These are phyloP conservation scores for Phoma sp. DNA, from an alignment of 2,329 filamentous ascomycete genomes.

Conservation along the genomic window DNA sequence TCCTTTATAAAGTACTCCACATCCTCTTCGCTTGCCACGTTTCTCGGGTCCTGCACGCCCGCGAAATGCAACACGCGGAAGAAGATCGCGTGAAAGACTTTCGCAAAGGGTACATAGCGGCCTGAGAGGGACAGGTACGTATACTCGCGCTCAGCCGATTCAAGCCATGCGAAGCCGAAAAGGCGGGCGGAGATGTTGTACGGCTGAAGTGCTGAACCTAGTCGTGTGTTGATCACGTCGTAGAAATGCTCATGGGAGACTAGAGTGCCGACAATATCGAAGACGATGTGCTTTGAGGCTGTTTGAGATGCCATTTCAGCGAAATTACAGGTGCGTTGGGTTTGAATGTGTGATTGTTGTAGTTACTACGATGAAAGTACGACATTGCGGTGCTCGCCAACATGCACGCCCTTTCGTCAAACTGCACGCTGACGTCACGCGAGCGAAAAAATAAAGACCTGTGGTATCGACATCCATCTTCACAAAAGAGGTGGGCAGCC, in stretches of 20 bases:
- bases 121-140: constrained; percentile 58
- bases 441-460: neutral
- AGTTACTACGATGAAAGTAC: neutral
- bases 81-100: constrained; percentile 56
- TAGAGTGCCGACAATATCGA: constrained; percentile 60
- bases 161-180: constrained; percentile 59
- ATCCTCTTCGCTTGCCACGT: constrained; percentile 55
- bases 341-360: neutral
- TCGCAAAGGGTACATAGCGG: constrained; percentile 54
- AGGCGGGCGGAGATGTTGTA: constrained; percentile 53
- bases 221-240: constrained; percentile 50
- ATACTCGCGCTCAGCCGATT: constrained; percentile 58
- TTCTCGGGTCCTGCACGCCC: constrained; percentile 54
- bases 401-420: neutral
- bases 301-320: neutral
- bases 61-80: constrained; percentile 57
- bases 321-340: too few relatives aligned
- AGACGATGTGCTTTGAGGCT: constrained; percentile 23
- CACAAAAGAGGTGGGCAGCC: neutral
- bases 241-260: constrained; percentile 57
- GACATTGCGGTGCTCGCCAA: neutral
- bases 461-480: neutral
- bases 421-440: constrained; percentile 4
- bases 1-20: constrained; percentile 49
- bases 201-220: constrained; percentile 52